Base-by-base conservation (phyloP, 176 grass and related monocot genomes). In the Aegilops speltoides region DNA sequence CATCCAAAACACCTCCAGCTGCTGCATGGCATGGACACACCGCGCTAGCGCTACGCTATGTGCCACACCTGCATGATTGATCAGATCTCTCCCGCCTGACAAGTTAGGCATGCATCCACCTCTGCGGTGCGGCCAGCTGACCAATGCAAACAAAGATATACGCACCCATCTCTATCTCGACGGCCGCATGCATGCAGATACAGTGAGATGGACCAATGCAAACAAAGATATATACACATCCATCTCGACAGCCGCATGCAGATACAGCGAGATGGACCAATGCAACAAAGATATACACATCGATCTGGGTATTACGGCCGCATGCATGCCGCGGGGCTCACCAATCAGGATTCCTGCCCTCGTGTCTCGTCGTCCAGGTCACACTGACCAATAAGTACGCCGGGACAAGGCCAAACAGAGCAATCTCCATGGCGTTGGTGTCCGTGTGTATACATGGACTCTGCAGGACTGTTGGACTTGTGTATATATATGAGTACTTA, bases 1-100 rank as follows among this genome's bases (percentile, higher is more conserved):
- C 48, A 78, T 88, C 86, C 73, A 83, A 83, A 68, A 78, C 19
- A 7, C 50, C 4, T 19, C 29, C 81, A 29, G 80, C 73, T 3
- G 40, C 38, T 46, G 3, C 43, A 3, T 45, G 19, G 3, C 43
- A 3, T 45, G 19, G 46, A 73, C 6, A 13, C 71, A 73, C 13
- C n/a, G 54, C 19, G 54, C 48, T 52, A 50, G 36, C 46, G 13
- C 43, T 46, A 22, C 19, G 11, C 46, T 59, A 57, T 46, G 68
- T 45, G 41, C 29, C 31, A 43, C 36, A 10, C 50, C 50, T 54
- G 16, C 62, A 26, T 8, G 24, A n/a, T 16, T 29, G 40, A 84
- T 64, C 54, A 63, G 25, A 65, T 80, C 78, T 43, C 78, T 43
- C 36, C n/a, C 63, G 36, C 78, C 79, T 32, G 63, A 28, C 63